Conservation (phyloP, 2,329 filamentous ascomycete species). For the Colletotrichum costaricense region DNA sequence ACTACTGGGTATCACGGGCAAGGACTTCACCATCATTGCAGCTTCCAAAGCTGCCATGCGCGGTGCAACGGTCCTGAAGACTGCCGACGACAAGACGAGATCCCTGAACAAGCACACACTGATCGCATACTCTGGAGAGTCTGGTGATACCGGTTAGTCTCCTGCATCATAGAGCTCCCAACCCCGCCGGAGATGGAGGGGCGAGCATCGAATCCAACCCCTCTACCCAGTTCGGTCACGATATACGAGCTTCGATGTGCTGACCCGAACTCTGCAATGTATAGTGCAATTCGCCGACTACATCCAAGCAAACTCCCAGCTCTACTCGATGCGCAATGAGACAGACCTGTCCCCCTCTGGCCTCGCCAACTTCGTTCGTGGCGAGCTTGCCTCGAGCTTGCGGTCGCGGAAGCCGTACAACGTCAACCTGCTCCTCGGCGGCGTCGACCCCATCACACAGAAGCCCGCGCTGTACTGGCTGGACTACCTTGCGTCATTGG, state of each 20-base stretch:
- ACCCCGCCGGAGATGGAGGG: slow-evolving; percentile 1
- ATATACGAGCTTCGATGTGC: slow-evolving; percentile 1
- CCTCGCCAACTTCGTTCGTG: slow-evolving; percentile 91
- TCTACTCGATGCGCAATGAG: slow-evolving; percentile 98
- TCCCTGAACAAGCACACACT: slow-evolving; percentile 92
- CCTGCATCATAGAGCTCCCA: background rate
- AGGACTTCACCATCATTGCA: slow-evolving; percentile 98
- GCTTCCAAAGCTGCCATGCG: slow-evolving; percentile 98
- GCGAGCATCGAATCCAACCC: background rate
- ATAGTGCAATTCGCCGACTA: slow-evolving; percentile 98
- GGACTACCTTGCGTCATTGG: slow-evolving; percentile 92
- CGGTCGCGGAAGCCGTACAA: slow-evolving; percentile 95
- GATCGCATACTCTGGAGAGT: slow-evolving; percentile 95
- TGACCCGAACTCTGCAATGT: slow-evolving; percentile 35
- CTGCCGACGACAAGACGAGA: slow-evolving; percentile 95
- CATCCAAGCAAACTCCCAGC: slow-evolving; percentile 97
- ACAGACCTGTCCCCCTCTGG: slow-evolving; percentile 90
- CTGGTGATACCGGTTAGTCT: slow-evolving; percentile 86
- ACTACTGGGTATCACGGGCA: slow-evolving; percentile 96
- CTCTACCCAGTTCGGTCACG: background rate
- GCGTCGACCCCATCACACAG: slow-evolving; percentile 90
- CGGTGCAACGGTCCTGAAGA: slow-evolving; percentile 95
- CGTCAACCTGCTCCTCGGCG: slow-evolving; percentile 95
- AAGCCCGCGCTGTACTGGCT: slow-evolving; percentile 97
- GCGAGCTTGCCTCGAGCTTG: slow-evolving; percentile 90